Conservation (phyloP, 2,329 filamentous ascomycete species). For the Trichoderma asperellum region DNA sequence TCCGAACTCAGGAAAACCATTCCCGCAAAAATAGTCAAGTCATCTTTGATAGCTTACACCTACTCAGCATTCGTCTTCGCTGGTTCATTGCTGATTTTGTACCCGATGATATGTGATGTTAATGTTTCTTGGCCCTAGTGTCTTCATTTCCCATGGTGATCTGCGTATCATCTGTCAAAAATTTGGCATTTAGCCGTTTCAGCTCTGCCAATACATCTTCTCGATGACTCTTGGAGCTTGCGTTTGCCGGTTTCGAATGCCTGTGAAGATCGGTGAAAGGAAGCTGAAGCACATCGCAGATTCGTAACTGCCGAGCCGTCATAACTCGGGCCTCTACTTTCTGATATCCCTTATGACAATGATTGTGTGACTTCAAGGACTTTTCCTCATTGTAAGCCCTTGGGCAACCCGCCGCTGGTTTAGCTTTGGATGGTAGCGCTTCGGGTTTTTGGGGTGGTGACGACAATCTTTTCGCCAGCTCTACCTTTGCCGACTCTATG, state of each 20-base stretch:
- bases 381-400: not conserved
- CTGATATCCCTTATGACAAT: not conserved
- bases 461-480: not conserved
- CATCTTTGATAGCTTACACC: not conserved
- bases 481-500: not conserved
- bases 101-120: not conserved
- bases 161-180: constrained; percentile 32
- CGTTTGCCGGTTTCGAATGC: constrained; percentile 31
- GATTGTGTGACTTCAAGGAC: not conserved
- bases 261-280: constrained; percentile 36
- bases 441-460: not conserved
- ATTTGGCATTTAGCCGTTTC: constrained; percentile 37
- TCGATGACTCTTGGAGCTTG: constrained; percentile 30
- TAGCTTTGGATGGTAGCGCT: not conserved
- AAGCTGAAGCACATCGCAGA: constrained; percentile 32
- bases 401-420: not conserved
- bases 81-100: not conserved
- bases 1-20: not conserved
- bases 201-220: constrained; percentile 38
- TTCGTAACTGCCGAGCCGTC: constrained; percentile 18
- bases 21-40: too few species aligned
- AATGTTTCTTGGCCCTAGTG: not conserved
- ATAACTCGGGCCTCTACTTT: not conserved
- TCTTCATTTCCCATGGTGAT: not conserved
- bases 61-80: not conserved